phyloP scores from a whole-genome alignment of 179 eudicot species.

The Dionaea muscipula region DNA sequence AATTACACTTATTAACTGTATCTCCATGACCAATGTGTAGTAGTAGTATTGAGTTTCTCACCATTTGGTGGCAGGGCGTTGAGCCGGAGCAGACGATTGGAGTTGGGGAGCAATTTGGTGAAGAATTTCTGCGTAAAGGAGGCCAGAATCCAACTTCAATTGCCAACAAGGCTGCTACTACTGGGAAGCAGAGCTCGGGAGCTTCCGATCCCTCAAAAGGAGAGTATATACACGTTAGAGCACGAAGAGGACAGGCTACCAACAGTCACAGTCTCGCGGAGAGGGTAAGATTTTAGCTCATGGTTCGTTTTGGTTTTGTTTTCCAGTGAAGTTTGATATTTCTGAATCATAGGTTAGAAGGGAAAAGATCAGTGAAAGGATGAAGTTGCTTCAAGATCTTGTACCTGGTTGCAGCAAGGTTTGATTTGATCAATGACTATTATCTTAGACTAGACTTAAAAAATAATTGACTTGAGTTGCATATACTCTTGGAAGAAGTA shows the following conservation, averaged over 20 bases:
- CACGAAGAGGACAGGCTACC: constrained; percentile 93
- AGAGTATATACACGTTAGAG: constrained; percentile 79
- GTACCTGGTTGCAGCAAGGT: constrained; percentile 99
- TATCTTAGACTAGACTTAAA: too few relatives aligned
- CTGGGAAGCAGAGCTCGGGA: constrained; percentile 41
- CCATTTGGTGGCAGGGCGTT: neutral
- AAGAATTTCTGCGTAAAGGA: neutral
- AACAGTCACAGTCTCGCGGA: constrained; percentile 97
- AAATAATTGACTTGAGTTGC: too few relatives aligned
- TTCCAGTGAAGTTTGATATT: neutral
- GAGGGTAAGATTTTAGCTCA: constrained; percentile 45
- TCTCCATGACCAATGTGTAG: neutral
- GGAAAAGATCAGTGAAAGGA: constrained; percentile 90
- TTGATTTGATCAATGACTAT: neutral
- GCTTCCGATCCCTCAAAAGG: constrained; percentile 53
- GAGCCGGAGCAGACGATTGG: neutral
- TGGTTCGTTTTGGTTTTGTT: neutral
- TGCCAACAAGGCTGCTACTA: constrained; percentile 41
- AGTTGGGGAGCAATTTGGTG: neutral
- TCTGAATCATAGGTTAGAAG: constrained; percentile 53
- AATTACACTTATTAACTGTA: neutral
- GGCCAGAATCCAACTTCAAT: too few relatives aligned
- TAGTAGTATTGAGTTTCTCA: neutral
- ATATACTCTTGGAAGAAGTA: too few relatives aligned
- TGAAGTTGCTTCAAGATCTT: constrained; percentile 96